Evolutionary conservation across 352 stramenopile genomes (phyloP).

Genomic region (Globisporangium polare): DNA sequence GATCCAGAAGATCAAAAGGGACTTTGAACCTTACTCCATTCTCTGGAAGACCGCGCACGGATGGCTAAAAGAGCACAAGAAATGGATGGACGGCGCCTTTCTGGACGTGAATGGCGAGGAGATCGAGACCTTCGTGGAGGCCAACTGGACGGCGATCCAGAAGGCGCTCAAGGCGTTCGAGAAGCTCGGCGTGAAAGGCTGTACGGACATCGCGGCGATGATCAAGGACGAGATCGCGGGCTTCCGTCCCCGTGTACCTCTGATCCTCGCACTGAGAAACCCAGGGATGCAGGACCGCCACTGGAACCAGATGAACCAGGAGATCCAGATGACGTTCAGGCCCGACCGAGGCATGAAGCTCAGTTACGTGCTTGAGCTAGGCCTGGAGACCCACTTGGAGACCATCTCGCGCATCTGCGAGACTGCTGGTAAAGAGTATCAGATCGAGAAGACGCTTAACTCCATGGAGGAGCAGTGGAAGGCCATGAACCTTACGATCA

Average conservation of each 20-base stretch:
- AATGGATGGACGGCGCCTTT: constrained; percentile 92
- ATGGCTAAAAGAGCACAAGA: constrained; percentile 91
- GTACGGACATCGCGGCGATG: constrained; percentile 80
- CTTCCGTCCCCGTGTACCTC: constrained; percentile 88
- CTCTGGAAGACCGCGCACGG: constrained; percentile 91
- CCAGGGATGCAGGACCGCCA: constrained; percentile 93
- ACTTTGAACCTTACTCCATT: constrained; percentile 94
- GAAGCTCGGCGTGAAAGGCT: constrained; percentile 80
- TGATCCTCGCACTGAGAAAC: constrained; percentile 89
- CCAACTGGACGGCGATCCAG: constrained; percentile 78
- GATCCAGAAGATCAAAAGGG: constrained; percentile 86
- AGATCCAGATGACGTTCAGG: constrained; percentile 82
- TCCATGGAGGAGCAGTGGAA: constrained; percentile 92
- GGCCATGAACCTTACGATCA: constrained; percentile 77
- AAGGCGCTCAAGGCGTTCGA: constrained; percentile 94
- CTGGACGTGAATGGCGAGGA: constrained; percentile 89
- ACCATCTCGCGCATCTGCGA: constrained; percentile 91
- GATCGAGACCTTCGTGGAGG: constrained; percentile 88
- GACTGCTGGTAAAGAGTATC: constrained; percentile 92
- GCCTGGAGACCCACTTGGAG: constrained; percentile 85
- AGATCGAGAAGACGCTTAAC: constrained; percentile 92
- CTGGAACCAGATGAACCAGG: constrained; percentile 90
- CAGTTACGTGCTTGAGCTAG: constrained; percentile 80
- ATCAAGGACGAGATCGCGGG: constrained; percentile 90
- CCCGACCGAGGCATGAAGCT: constrained; percentile 83